Evolutionary conservation across 2,329 filamentous ascomycete genomes (phyloP).

Genomic region (Colletotrichum spinosum): DNA sequence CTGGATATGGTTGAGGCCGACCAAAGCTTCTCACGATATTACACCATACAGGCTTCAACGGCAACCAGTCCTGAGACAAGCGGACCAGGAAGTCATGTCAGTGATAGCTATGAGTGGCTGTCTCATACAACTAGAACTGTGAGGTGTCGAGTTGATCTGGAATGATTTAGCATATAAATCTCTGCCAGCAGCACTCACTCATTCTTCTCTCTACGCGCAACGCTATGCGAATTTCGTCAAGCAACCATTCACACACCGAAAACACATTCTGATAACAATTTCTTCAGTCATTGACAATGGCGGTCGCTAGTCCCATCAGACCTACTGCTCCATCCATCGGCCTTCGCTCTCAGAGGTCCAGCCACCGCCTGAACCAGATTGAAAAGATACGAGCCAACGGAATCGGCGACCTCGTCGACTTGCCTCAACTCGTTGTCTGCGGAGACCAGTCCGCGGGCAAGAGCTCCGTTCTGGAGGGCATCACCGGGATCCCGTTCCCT

Average conservation of each 20-base stretch:
- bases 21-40: too few species aligned
- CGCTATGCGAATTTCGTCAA: background rate
- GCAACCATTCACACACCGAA: background rate
- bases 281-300: background rate
- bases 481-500: constrained; percentile 67
- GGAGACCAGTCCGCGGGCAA: constrained; percentile 69
- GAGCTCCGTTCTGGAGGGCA: constrained; percentile 67
- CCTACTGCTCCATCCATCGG: background rate
- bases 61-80: too few species aligned
- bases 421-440: constrained; percentile 65
- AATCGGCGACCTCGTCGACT: constrained; percentile 48
- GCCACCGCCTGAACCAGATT: constrained; percentile 49
- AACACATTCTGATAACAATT: background rate
- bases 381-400: constrained; percentile 50
- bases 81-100: too few species aligned
- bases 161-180: too few species aligned
- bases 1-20: too few species aligned
- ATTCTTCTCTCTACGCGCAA: too few species aligned
- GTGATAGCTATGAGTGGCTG: too few species aligned
- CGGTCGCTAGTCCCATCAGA: constrained; percentile 4
- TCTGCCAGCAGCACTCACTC: too few species aligned
- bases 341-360: constrained; percentile 14
- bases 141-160: too few species aligned
- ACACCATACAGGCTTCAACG: too few species aligned
- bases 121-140: too few species aligned